Evolutionary conservation across 2,329 filamentous ascomycete genomes (phyloP).

Genomic region (Kalmusia sp.): DNA sequence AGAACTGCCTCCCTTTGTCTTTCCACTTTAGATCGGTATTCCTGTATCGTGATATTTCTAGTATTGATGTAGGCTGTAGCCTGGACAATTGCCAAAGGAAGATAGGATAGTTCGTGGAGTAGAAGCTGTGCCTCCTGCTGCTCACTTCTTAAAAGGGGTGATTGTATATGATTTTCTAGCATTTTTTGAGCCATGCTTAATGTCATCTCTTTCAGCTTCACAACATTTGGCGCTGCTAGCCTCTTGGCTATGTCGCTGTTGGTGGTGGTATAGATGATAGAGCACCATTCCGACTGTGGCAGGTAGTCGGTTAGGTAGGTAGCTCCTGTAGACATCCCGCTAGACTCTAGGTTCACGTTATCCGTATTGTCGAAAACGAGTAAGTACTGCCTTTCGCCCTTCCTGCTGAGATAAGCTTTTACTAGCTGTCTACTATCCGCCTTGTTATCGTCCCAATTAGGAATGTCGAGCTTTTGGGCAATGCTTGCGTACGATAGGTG

Average conservation of each 20-base stretch:
- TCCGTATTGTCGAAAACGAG: conserved; percentile 35
- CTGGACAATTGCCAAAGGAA: conserved; percentile 9
- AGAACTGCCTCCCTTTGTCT: conserved; percentile 34
- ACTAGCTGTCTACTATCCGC: conserved; percentile 21
- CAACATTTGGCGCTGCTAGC: conserved; percentile 13
- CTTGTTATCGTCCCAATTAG: conserved; percentile 17
- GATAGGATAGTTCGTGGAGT: conserved; percentile 16
- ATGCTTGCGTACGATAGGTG: conserved; percentile 39
- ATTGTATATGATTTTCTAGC: conserved; percentile 14
- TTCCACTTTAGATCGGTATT: conserved; percentile 8
- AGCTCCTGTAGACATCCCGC: conserved; percentile 9
- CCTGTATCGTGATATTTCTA: conserved; percentile 1
- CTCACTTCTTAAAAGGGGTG: conserved; percentile 3
- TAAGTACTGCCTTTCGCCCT: conserved; percentile 10
- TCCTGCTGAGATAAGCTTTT: conserved; percentile 17
- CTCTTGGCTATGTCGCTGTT: conserved; percentile 10
- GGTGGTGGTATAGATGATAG: conserved; percentile 16
- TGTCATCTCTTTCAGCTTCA: conserved; percentile 16
- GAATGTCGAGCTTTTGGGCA: conserved; percentile 36
- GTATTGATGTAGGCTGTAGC: conserved; percentile 11
- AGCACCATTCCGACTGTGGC: conserved; percentile 12
- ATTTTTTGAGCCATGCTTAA: conserved; percentile 12
- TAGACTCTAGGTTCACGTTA: conserved; percentile 7
- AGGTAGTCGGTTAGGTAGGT: conserved; percentile 20
- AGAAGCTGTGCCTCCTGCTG: conserved; percentile 13